phyloP scores from a whole-genome alignment of 306 rosid species.

The Malus sieversii region DNA sequence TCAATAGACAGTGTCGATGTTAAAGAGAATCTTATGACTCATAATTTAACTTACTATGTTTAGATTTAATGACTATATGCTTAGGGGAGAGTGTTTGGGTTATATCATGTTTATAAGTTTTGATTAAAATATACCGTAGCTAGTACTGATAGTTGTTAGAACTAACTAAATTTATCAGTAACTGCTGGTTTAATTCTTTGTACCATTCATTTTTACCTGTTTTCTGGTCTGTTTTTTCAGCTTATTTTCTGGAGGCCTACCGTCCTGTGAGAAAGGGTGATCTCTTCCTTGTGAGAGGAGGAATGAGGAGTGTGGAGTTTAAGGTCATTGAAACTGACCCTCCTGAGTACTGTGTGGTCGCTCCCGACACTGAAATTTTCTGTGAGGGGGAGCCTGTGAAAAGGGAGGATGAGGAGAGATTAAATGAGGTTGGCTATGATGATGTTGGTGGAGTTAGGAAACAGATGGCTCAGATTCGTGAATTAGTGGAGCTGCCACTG shows the following conservation, averaged over 20 bases:
- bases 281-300: constrained; percentile 93
- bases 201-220: constrained; percentile 7
- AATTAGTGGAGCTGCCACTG: constrained; percentile 79
- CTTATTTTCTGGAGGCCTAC: constrained; percentile 89
- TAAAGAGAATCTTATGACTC: background rate
- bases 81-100: background rate
- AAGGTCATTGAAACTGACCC: constrained; percentile 96
- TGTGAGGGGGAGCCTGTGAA: constrained; percentile 93
- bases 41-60: background rate
- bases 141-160: background rate
- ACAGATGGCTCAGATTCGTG: constrained; percentile 97
- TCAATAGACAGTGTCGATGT: background rate
- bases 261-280: constrained; percentile 95
- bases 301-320: constrained; percentile 96
- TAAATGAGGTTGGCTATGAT: constrained; percentile 96
- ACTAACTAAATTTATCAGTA: background rate
- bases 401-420: constrained; percentile 87
- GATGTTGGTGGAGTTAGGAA: constrained; percentile 96
- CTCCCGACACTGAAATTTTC: constrained; percentile 95
- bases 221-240: constrained; percentile 32
- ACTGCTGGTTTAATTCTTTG: background rate
- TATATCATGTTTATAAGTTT: background rate
- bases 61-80: background rate
- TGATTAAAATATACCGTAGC: background rate
- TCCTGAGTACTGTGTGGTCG: constrained; percentile 88